phyloP scores from a whole-genome alignment of 176 grass and related monocot species.

The Juncus effusus region DNA sequence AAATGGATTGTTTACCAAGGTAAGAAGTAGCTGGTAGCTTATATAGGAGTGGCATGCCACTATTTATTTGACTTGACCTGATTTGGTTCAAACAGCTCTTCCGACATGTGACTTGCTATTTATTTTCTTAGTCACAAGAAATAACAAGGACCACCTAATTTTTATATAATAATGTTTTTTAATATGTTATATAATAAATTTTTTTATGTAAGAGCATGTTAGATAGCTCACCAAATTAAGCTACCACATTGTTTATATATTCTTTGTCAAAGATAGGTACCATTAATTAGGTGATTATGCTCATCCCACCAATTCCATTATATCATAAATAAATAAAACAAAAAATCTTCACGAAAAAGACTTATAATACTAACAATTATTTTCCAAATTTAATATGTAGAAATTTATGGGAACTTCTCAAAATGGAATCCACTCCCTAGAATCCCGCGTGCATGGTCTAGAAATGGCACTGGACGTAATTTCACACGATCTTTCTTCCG shows the following conservation, averaged over 20 bases:
- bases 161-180: constrained; percentile 1
- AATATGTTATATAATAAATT: neutral
- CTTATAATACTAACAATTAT: constrained; percentile 21
- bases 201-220: neutral
- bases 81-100: constrained; percentile 12
- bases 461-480: constrained; percentile 85
- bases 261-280: constrained; percentile 16
- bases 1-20: too few species aligned
- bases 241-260: too few species aligned
- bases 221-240: too few species aligned
- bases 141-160: neutral
- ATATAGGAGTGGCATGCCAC: neutral
- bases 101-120: constrained; percentile 19
- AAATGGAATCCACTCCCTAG: constrained; percentile 75
- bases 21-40: too few species aligned
- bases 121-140: constrained; percentile 2
- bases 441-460: constrained; percentile 76
- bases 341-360: neutral
- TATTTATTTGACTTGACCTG: constrained; percentile 20
- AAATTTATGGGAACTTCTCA: constrained; percentile 96
- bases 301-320: constrained; percentile 12
- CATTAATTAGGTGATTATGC: constrained; percentile 15
- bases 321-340: constrained; percentile 18
- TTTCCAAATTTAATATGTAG: constrained; percentile 35
- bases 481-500: constrained; percentile 64